Evolutionary conservation across 371 early-diverging fungal species (phyloP), one percentile per base, ranked within the genome.

Genomic region (Enterocytospora artemiae): DNA sequence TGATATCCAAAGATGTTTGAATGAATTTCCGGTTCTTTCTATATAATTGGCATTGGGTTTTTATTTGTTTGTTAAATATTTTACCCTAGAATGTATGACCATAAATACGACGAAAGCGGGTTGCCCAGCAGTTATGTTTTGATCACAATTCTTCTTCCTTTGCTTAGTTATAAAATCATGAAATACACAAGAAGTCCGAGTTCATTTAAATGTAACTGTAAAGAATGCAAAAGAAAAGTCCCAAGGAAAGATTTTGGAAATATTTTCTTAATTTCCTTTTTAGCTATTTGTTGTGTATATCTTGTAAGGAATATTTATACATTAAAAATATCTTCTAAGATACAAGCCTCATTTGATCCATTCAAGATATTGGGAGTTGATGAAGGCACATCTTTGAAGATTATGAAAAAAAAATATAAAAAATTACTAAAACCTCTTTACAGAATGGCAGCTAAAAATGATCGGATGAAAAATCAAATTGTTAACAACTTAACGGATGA

Each of bases 41-140:
- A 39, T 39, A 12, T 39, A 39, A 39, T 39, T 39, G 39, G 9
- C 39, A 39, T 12, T 39, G 39, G 12, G n/a, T 49, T 7, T 49
- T 49, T 49, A 16, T 7, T 12, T 49, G 12, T 16, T 49, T 49
- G 12, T 12, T 49, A 12, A 52, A 57, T 28, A 9, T 57, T 20
- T 57, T 39, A 5, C 3, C 54, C 64, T 36, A 12, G 24, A 39
- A 64, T 64, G 64, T 70, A 71, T 51, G 37, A 66, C n/a, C 70
- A 75, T 41, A 39, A 68, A 44, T 75, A 71, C 51, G 76, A 75
- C 44, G 68, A 72, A n/a, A 58, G 62, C 28, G 76, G 76, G 0
- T 59, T 76, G n/a, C 56, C 71, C 16, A 52, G 65, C n/a, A 70
- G 70, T 37, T 76, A 70, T 41, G 30, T 76, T 14, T 16, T 67